A percentile compares a stretch with the other conserved stretches of the same genome.
Conservation (phyloP, 345 rosid species). For the Gossypium arboreum region DNA sequence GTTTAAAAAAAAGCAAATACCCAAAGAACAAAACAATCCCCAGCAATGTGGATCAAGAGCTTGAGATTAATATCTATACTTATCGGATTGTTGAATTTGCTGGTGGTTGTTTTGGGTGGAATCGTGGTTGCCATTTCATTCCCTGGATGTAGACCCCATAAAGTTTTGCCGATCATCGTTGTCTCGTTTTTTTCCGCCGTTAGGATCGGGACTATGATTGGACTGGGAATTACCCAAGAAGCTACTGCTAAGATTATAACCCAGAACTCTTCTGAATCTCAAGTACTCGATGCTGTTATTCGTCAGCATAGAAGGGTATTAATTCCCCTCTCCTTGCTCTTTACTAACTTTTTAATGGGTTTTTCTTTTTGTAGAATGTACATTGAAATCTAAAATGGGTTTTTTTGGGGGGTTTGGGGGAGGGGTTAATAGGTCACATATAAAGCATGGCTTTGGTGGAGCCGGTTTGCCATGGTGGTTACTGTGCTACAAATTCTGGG, state of each 20-base stretch:
- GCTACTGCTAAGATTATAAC: slow-evolving; percentile 59
- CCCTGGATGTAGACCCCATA: slow-evolving; percentile 33
- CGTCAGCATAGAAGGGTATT: slow-evolving; percentile 58
- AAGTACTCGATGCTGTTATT: slow-evolving; percentile 32
- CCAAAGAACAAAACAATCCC: not conserved
- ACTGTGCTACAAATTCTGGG: slow-evolving; percentile 56
- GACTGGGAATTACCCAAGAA: slow-evolving; percentile 57
- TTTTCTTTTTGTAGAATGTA: not conserved
- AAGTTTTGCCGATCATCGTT: slow-evolving; percentile 27
- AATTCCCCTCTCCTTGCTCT: not conserved
- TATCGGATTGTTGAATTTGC: slow-evolving; percentile 44
- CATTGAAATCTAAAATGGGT: slow-evolving; percentile 7
- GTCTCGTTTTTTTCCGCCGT: slow-evolving; percentile 52
- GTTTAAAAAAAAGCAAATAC: not conserved
- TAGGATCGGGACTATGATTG: slow-evolving; percentile 51
- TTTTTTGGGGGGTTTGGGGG: not conserved
- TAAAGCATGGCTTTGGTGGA: slow-evolving; percentile 83
- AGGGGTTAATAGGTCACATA: slow-evolving; percentile 53
- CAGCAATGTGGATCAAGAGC: slow-evolving; percentile 37
- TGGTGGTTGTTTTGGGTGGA: slow-evolving; percentile 47
- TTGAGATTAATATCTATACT: slow-evolving; percentile 44
- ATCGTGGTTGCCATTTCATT: slow-evolving; percentile 30
- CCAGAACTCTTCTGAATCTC: slow-evolving; percentile 39
- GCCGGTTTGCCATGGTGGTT: slow-evolving; percentile 53
- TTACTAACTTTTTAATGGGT: not conserved